Conservation (phyloP, 805 yeast species). For the Saturnispora bothae region DNA sequence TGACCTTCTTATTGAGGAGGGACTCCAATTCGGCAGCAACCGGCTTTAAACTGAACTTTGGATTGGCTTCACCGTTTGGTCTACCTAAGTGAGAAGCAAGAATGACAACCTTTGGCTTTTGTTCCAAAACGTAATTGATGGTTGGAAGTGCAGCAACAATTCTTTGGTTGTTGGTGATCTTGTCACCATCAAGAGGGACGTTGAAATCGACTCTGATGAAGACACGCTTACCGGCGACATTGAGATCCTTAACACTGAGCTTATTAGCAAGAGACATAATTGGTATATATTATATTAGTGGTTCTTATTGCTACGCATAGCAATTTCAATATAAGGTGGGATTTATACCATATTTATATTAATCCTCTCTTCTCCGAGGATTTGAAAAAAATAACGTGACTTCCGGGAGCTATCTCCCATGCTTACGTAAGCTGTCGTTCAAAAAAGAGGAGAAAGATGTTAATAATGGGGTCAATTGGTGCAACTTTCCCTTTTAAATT, state of each 20-base stretch:
- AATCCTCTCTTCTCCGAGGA: too few species aligned
- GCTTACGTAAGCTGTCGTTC: too few species aligned
- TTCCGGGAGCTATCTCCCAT: neutral
- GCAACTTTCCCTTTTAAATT: too few species aligned
- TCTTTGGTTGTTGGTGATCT: slow-evolving; percentile 98
- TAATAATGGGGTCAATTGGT: neutral
- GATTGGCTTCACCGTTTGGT: slow-evolving; percentile 89
- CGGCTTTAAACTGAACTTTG: slow-evolving; percentile 86
- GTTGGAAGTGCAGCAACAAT: slow-evolving; percentile 99
- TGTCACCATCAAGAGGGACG: slow-evolving; percentile 90
- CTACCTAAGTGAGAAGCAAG: slow-evolving; percentile 98
- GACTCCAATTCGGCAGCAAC: slow-evolving; percentile 82
- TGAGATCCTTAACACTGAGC: slow-evolving; percentile 85
- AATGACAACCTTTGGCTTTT: slow-evolving; percentile 82
- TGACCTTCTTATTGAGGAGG: slow-evolving; percentile 64
- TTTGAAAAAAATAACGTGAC: neutral
- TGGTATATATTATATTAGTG: neutral
- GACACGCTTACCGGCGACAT: slow-evolving; percentile 84
- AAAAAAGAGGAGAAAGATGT: too few species aligned
- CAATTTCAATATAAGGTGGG: too few species aligned
- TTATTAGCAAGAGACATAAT: slow-evolving; percentile 88
- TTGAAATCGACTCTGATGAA: slow-evolving; percentile 97
- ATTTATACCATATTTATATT: too few species aligned
- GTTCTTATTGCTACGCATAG: too few species aligned
- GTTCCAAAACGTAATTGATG: slow-evolving; percentile 85